Evolutionary conservation across 306 rosid species (phyloP).

Genomic region (Fragaria vesca): DNA sequence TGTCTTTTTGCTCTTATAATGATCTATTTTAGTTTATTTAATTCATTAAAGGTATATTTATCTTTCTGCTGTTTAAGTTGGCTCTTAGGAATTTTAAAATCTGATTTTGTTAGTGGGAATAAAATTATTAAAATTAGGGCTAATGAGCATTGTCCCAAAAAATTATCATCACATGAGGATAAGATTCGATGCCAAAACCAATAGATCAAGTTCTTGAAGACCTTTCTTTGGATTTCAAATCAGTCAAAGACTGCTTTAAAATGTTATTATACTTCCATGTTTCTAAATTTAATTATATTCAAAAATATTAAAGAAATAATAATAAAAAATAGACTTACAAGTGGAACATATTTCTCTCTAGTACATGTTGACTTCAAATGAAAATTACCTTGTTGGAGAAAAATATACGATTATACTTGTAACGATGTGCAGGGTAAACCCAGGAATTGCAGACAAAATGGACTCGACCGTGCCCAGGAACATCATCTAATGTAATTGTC

Average conservation of each 20-base stretch:
- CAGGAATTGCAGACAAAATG: constrained; percentile 90
- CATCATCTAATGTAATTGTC: constrained; percentile 55
- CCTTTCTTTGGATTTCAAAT: not conserved
- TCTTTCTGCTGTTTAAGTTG: too few relatives aligned
- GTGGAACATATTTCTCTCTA: not conserved
- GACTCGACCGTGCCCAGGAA: constrained; percentile 57
- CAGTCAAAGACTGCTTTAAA: not conserved
- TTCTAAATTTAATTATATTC: too few relatives aligned
- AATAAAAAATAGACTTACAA: not conserved
- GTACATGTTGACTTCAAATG: not conserved
- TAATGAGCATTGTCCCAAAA: not conserved
- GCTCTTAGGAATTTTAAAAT: too few relatives aligned
- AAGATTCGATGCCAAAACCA: constrained; percentile 4
- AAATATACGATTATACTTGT: constrained; percentile 62
- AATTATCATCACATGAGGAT: not conserved
- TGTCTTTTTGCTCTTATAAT: too few relatives aligned
- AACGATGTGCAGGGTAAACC: constrained; percentile 83
- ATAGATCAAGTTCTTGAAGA: not conserved
- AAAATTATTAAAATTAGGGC: too few relatives aligned
- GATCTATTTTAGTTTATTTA: too few relatives aligned
- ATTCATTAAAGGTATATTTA: too few relatives aligned
- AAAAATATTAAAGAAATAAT: not conserved
- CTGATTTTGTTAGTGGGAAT: too few relatives aligned
- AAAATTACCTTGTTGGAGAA: constrained; percentile 67
- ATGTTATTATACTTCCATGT: not conserved